phyloP scores from a whole-genome alignment of 2,329 filamentous ascomycete species.

The Beauveria asiatica region DNA sequence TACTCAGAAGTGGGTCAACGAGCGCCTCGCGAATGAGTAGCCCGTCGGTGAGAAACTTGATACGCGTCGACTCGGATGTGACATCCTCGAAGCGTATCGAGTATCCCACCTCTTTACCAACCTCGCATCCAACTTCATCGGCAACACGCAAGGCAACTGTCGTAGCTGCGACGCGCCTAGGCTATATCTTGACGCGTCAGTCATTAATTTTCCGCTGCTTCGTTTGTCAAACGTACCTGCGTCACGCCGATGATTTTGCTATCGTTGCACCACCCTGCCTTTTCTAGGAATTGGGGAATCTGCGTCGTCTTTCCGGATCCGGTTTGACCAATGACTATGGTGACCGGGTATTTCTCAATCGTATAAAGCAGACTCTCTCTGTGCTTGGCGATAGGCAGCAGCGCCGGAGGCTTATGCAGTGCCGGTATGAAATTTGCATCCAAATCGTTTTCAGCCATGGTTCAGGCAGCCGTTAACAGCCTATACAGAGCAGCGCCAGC shows the following conservation, averaged over 20 bases:
- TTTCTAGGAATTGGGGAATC: constrained; percentile 82
- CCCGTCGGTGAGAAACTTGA: constrained; percentile 95
- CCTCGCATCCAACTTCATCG: constrained; percentile 74
- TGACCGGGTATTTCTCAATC: constrained; percentile 75
- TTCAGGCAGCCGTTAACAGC: not conserved
- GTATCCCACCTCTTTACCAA: constrained; percentile 89
- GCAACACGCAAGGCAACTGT: constrained; percentile 84
- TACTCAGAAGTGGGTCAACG: constrained; percentile 80
- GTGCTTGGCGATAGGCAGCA: constrained; percentile 83
- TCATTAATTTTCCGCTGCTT: constrained; percentile 10
- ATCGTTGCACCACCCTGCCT: constrained; percentile 79
- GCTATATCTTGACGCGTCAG: constrained; percentile 39
- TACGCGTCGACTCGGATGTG: constrained; percentile 73
- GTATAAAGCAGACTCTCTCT: constrained; percentile 73
- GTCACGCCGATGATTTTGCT: constrained; percentile 82
- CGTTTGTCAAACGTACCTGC: constrained; percentile 51
- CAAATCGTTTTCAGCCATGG: constrained; percentile 50
- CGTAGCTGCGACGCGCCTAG: constrained; percentile 80
- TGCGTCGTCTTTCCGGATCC: constrained; percentile 95
- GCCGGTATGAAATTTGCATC: constrained; percentile 62
- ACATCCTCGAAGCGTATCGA: constrained; percentile 89
- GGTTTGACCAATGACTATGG: constrained; percentile 86
- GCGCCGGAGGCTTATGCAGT: constrained; percentile 72
- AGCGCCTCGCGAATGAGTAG: constrained; percentile 85
- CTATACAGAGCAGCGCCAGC: not conserved